A percentile compares a stretch with the other conserved stretches of the same genome.
phyloP scores from a whole-genome alignment of 495 filamentous ascomycete genomes.

The Hypoxylon lenormandii region DNA sequence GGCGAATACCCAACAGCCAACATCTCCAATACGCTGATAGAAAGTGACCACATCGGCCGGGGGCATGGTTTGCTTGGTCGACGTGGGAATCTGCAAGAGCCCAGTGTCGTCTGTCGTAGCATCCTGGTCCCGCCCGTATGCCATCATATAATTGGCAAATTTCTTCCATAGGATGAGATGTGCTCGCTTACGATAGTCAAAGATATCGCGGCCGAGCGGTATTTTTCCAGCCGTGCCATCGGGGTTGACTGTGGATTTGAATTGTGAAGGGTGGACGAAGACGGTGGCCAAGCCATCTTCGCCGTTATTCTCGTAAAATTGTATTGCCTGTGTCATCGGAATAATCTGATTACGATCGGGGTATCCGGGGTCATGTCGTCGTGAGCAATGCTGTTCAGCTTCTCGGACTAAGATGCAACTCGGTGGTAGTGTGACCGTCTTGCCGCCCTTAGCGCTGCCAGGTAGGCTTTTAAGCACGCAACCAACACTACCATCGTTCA shows the following conservation, averaged over 20 bases:
- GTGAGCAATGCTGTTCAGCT: constrained; percentile 69
- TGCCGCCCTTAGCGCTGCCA: constrained; percentile 57
- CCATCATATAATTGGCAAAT: constrained; percentile 94
- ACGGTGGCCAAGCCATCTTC: constrained; percentile 73
- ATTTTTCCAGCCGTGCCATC: constrained; percentile 68
- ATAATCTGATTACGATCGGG: constrained; percentile 73
- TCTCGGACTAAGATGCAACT: constrained; percentile 77
- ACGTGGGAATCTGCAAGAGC: constrained; percentile 64
- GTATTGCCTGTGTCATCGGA: constrained; percentile 71
- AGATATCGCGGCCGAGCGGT: constrained; percentile 65
- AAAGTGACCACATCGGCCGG: constrained; percentile 80
- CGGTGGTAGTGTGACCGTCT: constrained; percentile 68
- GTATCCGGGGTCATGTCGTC: constrained; percentile 66
- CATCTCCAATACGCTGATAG: constrained; percentile 87
- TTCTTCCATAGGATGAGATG: constrained; percentile 86
- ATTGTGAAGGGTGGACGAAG: constrained; percentile 70
- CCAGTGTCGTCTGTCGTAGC: constrained; percentile 57
- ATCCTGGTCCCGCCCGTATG: constrained; percentile 66
- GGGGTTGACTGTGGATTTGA: constrained; percentile 64
- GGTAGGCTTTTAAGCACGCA: constrained; percentile 75
- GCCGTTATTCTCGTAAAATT: constrained; percentile 82
- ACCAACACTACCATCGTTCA: constrained; percentile 85
- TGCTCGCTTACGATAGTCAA: constrained; percentile 76
- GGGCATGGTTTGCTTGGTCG: constrained; percentile 53
- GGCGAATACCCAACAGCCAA: constrained; percentile 87